Base-by-base conservation (phyloP, 2,329 filamentous ascomycete species). In the Furcasterigmium sp. region DNA sequence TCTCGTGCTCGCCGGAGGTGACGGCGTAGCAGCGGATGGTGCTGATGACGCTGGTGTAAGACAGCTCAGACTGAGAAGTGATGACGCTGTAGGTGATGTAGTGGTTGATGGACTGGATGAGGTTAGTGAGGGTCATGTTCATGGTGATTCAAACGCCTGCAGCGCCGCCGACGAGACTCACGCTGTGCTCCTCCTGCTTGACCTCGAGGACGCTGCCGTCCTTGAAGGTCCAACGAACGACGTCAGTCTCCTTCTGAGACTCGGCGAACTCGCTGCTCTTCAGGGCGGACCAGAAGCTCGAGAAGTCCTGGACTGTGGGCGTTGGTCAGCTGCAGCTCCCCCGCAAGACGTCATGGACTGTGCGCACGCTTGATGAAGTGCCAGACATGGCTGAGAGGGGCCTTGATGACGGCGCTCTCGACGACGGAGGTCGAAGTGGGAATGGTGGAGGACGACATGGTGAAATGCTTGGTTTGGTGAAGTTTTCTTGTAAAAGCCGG, bases 21-120 rank as follows among this genome's bases (percentile, higher is more conserved):
- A 87, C 66, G 28, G 80, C 64, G 62, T 77, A 84, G 60, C 70
- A 73, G 53, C 81, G 77, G 53, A 87, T 75, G 39, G 82, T 87
- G 65, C 76, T 82, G 52, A 85, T 68, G 42, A 82, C 80, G 37
- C 74, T 78, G 39, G 80, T 80, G 68, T 87, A 87, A 47, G 69
- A 74, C 45, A 87, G 69, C 49, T 79, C 75, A 9, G 82, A 82
- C 63, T 79, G 69, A 20, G 81, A 73, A 9, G 78, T 75, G 65
- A 87, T 86, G 65, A 86, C 70, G 49, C 76, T 80, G 73, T 86
- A 87, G 46, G 83, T 87, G 64, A 87, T 85, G 71, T 74, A 86
- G 70, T 87, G 82, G 60, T 86, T 79, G 69, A 87, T 82, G 50
- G 73, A 75, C 80, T 83, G 47, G 8, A 37, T 26, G 5, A 25